These are phyloP conservation scores for Ogataea glucozyma DNA, from an alignment of 805 yeast species.

Conservation along the genomic window DNA sequence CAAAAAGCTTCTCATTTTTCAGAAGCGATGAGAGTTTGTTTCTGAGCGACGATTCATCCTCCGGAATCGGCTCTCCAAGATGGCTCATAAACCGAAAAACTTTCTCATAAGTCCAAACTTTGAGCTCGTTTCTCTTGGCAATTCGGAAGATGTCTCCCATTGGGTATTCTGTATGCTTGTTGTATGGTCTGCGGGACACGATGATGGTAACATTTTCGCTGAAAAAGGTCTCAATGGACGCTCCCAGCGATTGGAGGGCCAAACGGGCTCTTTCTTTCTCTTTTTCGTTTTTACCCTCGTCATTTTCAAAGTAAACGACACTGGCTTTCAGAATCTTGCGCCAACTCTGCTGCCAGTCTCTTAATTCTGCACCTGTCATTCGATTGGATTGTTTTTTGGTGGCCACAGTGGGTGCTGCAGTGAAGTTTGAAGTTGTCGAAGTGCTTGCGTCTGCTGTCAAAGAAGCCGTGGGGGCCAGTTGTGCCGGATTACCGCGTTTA, in stretches of 20 bases:
- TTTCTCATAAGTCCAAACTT: constrained; percentile 88
- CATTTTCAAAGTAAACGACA: constrained; percentile 57
- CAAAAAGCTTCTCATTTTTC: constrained; percentile 81
- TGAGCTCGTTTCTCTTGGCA: constrained; percentile 61
- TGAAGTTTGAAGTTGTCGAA: too few species aligned
- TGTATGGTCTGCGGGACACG: constrained; percentile 60
- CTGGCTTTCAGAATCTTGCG: constrained; percentile 55
- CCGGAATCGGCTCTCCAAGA: constrained; percentile 46
- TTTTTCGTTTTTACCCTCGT: constrained; percentile 35
- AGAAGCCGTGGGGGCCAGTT: constrained; percentile 7
- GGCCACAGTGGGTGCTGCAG: constrained; percentile 9
- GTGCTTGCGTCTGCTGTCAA: too few species aligned
- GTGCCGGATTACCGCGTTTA: constrained; percentile 8
- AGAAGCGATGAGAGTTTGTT: constrained; percentile 57
- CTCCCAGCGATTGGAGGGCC: constrained; percentile 48
- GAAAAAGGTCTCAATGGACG: constrained; percentile 59
- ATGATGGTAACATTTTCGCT: constrained; percentile 72
- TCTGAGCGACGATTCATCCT: constrained; percentile 25
- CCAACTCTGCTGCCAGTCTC: constrained; percentile 64
- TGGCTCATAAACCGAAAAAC: constrained; percentile 75
- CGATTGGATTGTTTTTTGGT: constrained; percentile 21
- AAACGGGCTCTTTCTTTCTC: constrained; percentile 38
- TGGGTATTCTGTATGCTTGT: constrained; percentile 43
- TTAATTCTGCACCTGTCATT: constrained; percentile 42
- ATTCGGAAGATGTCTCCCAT: constrained; percentile 64